Conservation (phyloP, 805 yeast species). For the Spencermartinsiella europaea region DNA sequence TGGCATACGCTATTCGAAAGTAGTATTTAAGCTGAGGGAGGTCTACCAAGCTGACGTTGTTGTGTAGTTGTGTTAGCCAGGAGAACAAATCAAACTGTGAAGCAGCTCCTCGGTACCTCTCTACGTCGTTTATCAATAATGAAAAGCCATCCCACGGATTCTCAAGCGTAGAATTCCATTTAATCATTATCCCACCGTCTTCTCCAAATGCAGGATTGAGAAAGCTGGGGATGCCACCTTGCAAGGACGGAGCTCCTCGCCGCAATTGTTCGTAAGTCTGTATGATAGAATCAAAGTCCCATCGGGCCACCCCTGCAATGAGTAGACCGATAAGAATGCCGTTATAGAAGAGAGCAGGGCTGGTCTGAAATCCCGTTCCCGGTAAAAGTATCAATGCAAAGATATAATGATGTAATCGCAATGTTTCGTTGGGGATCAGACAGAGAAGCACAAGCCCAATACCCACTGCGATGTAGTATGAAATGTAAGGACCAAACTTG, state of each 20-base stretch:
- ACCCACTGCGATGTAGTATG: slow-evolving; percentile 39
- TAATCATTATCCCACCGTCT: slow-evolving; percentile 18
- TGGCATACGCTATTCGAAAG: slow-evolving; percentile 22
- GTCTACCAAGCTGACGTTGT: slow-evolving; percentile 3
- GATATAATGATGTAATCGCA: slow-evolving; percentile 76
- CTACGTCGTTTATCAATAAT: slow-evolving; percentile 72
- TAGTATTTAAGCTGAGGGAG: slow-evolving; percentile 14
- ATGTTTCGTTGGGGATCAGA: slow-evolving; percentile 57
- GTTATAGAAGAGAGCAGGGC: slow-evolving; percentile 55
- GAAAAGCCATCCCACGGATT: slow-evolving; percentile 46
- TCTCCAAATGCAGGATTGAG: slow-evolving; percentile 14
- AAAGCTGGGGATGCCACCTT: slow-evolving; percentile 27
- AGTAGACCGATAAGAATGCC: slow-evolving; percentile 79
- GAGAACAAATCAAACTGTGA: slow-evolving; percentile 40
- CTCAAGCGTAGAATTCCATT: not conserved
- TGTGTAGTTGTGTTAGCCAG: slow-evolving; percentile 23
- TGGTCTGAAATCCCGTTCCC: slow-evolving; percentile 61
- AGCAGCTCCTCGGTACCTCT: slow-evolving; percentile 56
- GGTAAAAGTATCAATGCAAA: slow-evolving; percentile 73
- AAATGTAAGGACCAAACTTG: slow-evolving; percentile 50
- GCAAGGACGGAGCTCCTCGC: slow-evolving; percentile 59
- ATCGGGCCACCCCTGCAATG: slow-evolving; percentile 78
- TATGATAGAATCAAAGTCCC: slow-evolving; percentile 90
- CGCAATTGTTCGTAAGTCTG: slow-evolving; percentile 65
- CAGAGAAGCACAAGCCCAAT: slow-evolving; percentile 36